Percentiles rank a stretch among this genome's conserved stretches.
Conservation (phyloP, 139 green algal species). For the Micromonas commoda region DNA sequence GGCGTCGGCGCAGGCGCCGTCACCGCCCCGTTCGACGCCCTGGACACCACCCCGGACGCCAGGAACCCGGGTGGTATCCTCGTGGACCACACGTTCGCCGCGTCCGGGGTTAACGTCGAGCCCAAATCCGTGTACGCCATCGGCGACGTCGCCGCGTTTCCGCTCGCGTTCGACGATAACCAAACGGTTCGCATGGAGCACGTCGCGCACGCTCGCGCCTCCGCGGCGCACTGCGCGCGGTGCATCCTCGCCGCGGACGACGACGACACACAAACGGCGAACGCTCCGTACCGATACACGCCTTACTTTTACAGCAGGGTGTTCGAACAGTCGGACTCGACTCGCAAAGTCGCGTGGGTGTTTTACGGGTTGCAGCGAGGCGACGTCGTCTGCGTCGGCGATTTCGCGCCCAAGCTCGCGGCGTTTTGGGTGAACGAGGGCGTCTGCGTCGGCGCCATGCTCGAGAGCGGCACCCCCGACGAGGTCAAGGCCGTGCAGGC, state of each 20-base stretch:
- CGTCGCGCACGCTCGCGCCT: conserved; percentile 54
- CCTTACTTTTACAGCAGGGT: conserved; percentile 89
- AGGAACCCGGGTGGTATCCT: conserved; percentile 69
- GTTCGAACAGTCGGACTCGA: conserved; percentile 51
- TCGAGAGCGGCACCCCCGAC: background rate
- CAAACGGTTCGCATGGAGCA: conserved; percentile 73
- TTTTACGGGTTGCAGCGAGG: conserved; percentile 46
- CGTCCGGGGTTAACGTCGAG: conserved; percentile 17
- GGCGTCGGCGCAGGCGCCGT: conserved; percentile 70
- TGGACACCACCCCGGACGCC: conserved; percentile 40
- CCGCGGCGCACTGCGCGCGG: conserved; percentile 22
- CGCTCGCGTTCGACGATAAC: conserved; percentile 49
- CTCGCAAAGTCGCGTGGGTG: conserved; percentile 35
- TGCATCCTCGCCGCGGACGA: conserved; percentile 17
- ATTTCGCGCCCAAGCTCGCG: conserved; percentile 31
- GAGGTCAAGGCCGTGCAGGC: background rate
- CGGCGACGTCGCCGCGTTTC: conserved; percentile 87
- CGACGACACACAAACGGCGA: background rate
- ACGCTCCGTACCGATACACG: conserved; percentile 93
- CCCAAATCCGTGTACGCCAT: conserved; percentile 43
- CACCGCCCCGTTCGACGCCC: conserved; percentile 55
- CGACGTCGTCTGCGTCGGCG: conserved; percentile 38
- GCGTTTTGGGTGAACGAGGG: conserved; percentile 56
- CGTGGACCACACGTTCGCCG: conserved; percentile 59
- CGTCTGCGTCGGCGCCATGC: background rate